Evolutionary conservation across 2,329 filamentous ascomycete genomes (phyloP).

Genomic region (Leptographium lundbergii): DNA sequence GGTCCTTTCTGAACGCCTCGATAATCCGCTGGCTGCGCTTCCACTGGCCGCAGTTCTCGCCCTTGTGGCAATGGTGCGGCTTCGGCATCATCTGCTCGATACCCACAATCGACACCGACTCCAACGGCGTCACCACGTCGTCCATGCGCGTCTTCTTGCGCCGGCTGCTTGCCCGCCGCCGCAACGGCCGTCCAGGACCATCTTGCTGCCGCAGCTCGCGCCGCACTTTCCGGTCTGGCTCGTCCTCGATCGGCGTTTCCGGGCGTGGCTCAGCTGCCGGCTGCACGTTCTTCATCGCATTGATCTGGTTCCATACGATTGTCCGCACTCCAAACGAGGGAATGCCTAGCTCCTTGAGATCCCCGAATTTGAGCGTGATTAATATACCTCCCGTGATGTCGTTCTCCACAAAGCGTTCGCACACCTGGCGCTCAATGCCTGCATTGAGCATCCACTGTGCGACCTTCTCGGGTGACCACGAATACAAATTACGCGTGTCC

Average conservation of each 20-base stretch:
- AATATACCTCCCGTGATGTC: slow-evolving; percentile 85
- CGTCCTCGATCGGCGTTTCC: slow-evolving; percentile 49
- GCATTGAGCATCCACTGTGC: slow-evolving; percentile 77
- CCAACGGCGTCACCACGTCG: slow-evolving; percentile 62
- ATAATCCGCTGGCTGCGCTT: slow-evolving; percentile 68
- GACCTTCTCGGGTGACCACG: slow-evolving; percentile 65
- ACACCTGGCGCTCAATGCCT: slow-evolving; percentile 63
- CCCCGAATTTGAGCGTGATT: slow-evolving; percentile 83
- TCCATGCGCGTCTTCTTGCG: slow-evolving; percentile 31
- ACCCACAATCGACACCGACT: slow-evolving; percentile 82
- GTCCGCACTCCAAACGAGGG: slow-evolving; percentile 71
- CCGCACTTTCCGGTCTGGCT: slow-evolving; percentile 36
- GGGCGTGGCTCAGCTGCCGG: slow-evolving; percentile 34
- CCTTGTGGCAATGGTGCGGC: slow-evolving; percentile 73
- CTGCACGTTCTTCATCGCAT: slow-evolving; percentile 47
- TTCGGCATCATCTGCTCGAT: slow-evolving; percentile 84
- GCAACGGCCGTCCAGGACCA: slow-evolving; percentile 19
- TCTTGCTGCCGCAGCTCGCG: slow-evolving; percentile 24
- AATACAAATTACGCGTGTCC: slow-evolving; percentile 44
- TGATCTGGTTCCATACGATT: slow-evolving; percentile 69
- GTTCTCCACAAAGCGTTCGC: slow-evolving; percentile 79
- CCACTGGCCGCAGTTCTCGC: slow-evolving; percentile 74
- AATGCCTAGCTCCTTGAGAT: slow-evolving; percentile 70
- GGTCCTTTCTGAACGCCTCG: slow-evolving; percentile 60
- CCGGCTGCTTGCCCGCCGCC: slow-evolving; percentile 27